Evolutionary conservation across 345 rosid genomes (phyloP), one percentile per base, ranked within the genome.

Genomic region (Hypericum perforatum): DNA sequence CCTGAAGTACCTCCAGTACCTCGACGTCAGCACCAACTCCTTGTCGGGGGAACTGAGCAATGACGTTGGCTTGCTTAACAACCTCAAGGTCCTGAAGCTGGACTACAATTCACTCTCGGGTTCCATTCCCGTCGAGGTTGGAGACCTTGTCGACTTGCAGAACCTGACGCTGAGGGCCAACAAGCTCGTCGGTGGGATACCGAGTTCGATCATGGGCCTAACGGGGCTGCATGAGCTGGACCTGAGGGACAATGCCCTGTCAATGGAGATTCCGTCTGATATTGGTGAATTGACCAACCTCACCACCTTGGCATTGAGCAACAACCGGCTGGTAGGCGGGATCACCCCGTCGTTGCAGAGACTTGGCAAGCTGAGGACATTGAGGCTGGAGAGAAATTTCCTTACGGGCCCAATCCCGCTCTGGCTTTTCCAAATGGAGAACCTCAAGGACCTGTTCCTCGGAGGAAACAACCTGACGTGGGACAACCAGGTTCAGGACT

Each of bases 401-500:
- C 66, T 67, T 9, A n/a, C 42, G 6, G 73, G 78, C 52, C 57
- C 46, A 51, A 68, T 78, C 32, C 84, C 76, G 11, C 7, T 63
- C 11, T 70, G 73, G 80, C 55, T 78, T 68, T 63, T 78, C 60
- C 64, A 72, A 13, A 46, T 65, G 39, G 13, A 42, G 58, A 56
- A 54, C 57, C 63, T 78, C 37, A 50, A 14, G 71, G 37, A 42
- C 0, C 49, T 78, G 51, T 52, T 14, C 38, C 58, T 78, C 2
- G 78, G 71, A 53, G 73, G 69, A n/a, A 73, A 63, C 56, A 68
- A 76, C 13, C 71, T 78, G 49, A 68, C 63, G 6, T 75, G 76
- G 76, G 50, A 68, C 63, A 68, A 68, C 45, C 50, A 6, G 8
- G 69, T 41, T n/a, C n/a, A n/a, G 3, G 51, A 14, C 45, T 41